Conservation (phyloP, 2,329 filamentous ascomycete species). For the Exophiala sideris region DNA sequence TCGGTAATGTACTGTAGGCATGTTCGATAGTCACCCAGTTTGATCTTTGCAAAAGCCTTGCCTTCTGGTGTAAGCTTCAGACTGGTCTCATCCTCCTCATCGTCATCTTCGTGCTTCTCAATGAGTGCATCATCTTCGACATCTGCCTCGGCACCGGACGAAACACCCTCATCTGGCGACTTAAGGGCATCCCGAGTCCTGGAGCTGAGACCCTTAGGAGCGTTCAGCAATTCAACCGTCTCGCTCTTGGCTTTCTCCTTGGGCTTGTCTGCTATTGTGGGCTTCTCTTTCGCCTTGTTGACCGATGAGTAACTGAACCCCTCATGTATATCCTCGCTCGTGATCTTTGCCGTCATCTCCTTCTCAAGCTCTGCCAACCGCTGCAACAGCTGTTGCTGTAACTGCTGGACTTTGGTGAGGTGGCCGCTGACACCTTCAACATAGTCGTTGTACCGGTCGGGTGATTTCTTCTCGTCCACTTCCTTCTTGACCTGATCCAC, state of each 20-base stretch:
- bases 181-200: conserved; percentile 36
- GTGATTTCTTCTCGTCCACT: conserved; percentile 70
- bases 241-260: conserved; percentile 21
- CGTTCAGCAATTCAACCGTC: conserved; percentile 71
- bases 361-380: conserved; percentile 80
- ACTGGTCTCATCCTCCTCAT: conserved; percentile 65
- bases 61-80: conserved; percentile 73
- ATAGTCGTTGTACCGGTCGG: conserved; percentile 70
- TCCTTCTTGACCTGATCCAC: conserved; percentile 89
- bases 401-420: conserved; percentile 68
- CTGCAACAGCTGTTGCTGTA: conserved; percentile 70
- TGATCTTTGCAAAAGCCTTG: conserved; percentile 78
- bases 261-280: conserved; percentile 36
- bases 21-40: conserved; percentile 67
- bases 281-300: conserved; percentile 53
- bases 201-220: conserved; percentile 26
- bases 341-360: conserved; percentile 85
- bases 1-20: conserved; percentile 73
- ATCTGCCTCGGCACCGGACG: conserved; percentile 60
- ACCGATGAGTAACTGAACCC: conserved; percentile 89
- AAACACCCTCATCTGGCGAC: conserved; percentile 44
- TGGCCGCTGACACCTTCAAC: conserved; percentile 74
- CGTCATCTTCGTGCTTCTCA: conserved; percentile 39
- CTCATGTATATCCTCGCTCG: conserved; percentile 81
- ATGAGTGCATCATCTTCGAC: conserved; percentile 50